phyloP scores from a whole-genome alignment of 768 basidiomycete species.

The Glaciozyma antarctica region DNA sequence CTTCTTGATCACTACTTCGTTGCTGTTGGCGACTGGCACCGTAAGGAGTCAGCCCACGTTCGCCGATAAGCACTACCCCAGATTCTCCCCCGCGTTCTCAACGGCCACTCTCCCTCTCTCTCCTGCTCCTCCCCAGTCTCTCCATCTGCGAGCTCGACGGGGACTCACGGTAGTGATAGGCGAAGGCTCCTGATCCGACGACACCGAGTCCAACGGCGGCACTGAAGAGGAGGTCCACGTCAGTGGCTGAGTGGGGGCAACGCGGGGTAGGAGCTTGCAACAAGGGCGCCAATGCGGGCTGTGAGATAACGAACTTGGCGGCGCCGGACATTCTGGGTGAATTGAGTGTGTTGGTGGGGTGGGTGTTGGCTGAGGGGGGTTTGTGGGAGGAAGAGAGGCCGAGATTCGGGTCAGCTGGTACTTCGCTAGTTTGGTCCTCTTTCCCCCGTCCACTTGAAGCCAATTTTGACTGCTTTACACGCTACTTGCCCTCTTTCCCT shows the following conservation, averaged over 20 bases:
- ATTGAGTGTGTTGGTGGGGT: not conserved
- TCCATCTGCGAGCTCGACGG: not conserved
- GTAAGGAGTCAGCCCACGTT: too few species aligned
- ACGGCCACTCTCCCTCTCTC: too few species aligned
- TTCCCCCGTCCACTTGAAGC: too few species aligned
- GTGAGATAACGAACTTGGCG: not conserved
- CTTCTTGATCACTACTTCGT: too few species aligned
- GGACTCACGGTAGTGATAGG: not conserved
- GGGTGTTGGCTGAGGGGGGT: not conserved
- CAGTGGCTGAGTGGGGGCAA: not conserved
- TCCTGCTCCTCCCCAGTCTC: too few species aligned
- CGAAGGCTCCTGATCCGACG: not conserved
- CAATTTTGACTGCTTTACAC: too few species aligned
- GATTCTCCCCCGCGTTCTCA: too few species aligned
- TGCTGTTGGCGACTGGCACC: too few species aligned
- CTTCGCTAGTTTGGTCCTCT: not conserved
- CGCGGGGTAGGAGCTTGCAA: not conserved
- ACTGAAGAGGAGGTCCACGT: not conserved
- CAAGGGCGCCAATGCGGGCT: not conserved
- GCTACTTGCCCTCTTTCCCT: too few species aligned
- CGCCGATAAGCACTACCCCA: too few species aligned
- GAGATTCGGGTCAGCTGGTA: not conserved
- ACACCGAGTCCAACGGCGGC: not conserved
- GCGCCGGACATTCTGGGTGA: not conserved
- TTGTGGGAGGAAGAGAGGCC: not conserved